These are phyloP conservation scores for Fusarium sp. DNA, from an alignment of 2,329 filamentous ascomycete genomes.

Conservation along the genomic window DNA sequence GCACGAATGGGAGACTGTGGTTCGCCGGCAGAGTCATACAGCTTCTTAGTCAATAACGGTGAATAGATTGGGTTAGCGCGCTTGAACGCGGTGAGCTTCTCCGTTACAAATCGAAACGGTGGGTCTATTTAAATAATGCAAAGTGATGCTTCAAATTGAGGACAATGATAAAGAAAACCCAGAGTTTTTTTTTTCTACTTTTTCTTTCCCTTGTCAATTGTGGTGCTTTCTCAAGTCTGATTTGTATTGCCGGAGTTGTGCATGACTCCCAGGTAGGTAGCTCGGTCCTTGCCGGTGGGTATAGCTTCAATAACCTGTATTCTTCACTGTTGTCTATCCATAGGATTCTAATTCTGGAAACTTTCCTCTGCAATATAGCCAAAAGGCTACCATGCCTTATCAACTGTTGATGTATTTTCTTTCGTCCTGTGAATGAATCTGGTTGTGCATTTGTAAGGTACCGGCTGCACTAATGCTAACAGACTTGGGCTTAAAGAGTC, in stretches of 20 bases:
- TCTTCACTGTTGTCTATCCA: background rate
- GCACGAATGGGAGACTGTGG: conserved; percentile 34
- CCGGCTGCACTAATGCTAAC: too few species aligned
- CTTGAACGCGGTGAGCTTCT: background rate
- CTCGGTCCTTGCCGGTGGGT: background rate
- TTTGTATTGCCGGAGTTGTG: background rate
- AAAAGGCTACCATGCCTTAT: too few species aligned
- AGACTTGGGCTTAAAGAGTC: too few species aligned
- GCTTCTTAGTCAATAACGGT: conserved; percentile 20
- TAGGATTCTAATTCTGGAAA: too few species aligned
- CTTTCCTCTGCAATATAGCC: too few species aligned
- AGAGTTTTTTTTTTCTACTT: too few species aligned
- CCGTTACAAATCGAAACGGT: conserved; percentile 23
- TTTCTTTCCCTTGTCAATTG: too few species aligned
- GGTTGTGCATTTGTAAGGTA: too few species aligned
- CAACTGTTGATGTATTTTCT: too few species aligned
- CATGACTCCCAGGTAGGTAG: background rate
- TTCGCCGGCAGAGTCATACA: conserved; percentile 44
- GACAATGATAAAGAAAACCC: background rate
- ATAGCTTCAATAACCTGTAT: background rate
- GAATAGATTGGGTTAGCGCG: conserved; percentile 30
- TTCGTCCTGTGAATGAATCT: too few species aligned
- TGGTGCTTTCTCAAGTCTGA: background rate
- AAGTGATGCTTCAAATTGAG: background rate
- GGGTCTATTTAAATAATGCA: background rate